Percentiles rank a stretch among this genome's conserved stretches.
These are phyloP conservation scores for Hanseniaspora mollemarum DNA, from an alignment of 805 yeast species.

Conservation along the genomic window DNA sequence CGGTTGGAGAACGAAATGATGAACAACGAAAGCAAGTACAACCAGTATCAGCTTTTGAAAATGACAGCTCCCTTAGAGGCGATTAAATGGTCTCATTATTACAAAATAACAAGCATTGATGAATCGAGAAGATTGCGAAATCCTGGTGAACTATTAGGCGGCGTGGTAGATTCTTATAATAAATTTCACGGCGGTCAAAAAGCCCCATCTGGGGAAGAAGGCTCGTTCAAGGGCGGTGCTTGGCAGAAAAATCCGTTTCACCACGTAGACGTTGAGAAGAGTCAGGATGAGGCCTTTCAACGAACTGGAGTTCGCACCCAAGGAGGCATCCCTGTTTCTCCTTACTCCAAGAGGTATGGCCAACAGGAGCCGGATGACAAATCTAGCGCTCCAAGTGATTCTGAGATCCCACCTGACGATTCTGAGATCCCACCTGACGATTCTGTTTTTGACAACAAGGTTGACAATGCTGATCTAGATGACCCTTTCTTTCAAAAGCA, in stretches of 20 bases:
- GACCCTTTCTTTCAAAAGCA: conserved; percentile 22
- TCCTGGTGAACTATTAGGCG: conserved; percentile 36
- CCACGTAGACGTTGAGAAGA: conserved; percentile 10
- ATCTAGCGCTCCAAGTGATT: neutral
- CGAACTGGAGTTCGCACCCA: conserved; percentile 3
- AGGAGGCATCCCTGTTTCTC: conserved; percentile 1
- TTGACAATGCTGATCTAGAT: conserved; percentile 16
- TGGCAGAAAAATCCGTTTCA: conserved; percentile 24
- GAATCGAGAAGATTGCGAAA: conserved; percentile 45
- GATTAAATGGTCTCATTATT: conserved; percentile 42
- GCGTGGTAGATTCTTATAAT: conserved; percentile 21
- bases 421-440: neutral
- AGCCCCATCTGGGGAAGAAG: conserved; percentile 30
- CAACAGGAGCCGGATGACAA: neutral
- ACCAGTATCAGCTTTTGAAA: conserved; percentile 29
- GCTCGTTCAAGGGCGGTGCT: conserved; percentile 32
- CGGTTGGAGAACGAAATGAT: conserved; percentile 6
- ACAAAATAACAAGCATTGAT: conserved; percentile 39
- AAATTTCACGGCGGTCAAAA: conserved; percentile 18
- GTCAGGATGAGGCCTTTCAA: conserved; percentile 9
- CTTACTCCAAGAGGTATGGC: conserved; percentile 1
- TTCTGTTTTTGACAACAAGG: neutral
- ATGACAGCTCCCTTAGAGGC: conserved; percentile 29
- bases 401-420: neutral
- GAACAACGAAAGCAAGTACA: conserved; percentile 19